Evolutionary conservation across 2,329 filamentous ascomycete genomes (phyloP).

Genomic region (Aureobasidium pullulans): DNA sequence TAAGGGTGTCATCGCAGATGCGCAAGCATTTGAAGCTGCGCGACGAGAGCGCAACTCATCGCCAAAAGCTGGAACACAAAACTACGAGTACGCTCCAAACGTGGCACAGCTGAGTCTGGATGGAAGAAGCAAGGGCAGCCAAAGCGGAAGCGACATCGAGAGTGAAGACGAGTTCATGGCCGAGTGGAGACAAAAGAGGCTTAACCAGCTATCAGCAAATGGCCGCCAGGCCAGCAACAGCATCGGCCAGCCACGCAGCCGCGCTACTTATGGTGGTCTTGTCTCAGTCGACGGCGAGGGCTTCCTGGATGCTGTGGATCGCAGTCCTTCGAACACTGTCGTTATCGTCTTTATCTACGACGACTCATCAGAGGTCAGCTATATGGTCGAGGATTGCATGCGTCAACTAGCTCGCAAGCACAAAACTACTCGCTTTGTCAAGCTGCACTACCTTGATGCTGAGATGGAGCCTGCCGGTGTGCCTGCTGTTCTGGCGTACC

Average conservation of each 20-base stretch:
- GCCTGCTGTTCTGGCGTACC: slow-evolving; percentile 83
- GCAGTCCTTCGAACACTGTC: slow-evolving; percentile 68
- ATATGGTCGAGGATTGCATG: slow-evolving; percentile 71
- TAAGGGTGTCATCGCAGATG: slow-evolving; percentile 82
- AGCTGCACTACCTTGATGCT: slow-evolving; percentile 83
- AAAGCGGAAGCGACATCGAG: slow-evolving; percentile 25
- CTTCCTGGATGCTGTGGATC: slow-evolving; percentile 95
- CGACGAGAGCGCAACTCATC: neutral
- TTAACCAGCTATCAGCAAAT: slow-evolving; percentile 56
- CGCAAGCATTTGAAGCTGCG: slow-evolving; percentile 56
- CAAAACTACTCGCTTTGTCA: slow-evolving; percentile 73
- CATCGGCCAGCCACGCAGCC: slow-evolving; percentile 12
- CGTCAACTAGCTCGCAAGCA: slow-evolving; percentile 65
- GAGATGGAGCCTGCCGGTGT: slow-evolving; percentile 88
- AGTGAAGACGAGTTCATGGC: slow-evolving; percentile 77
- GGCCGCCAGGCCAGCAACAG: slow-evolving; percentile 7
- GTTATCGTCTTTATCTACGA: slow-evolving; percentile 95
- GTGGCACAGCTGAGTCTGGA: slow-evolving; percentile 14
- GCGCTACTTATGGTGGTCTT: slow-evolving; percentile 65
- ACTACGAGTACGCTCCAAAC: slow-evolving; percentile 11
- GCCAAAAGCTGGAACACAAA: neutral
- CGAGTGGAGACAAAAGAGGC: slow-evolving; percentile 74
- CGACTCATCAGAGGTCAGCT: slow-evolving; percentile 73
- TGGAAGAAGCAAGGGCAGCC: slow-evolving; percentile 37
- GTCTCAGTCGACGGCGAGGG: slow-evolving; percentile 82